A percentile compares a stretch with the other conserved stretches of the same genome.
Evolutionary conservation across 139 green algal species (phyloP).

Genomic region (Chlamydomonas incerta): DNA sequence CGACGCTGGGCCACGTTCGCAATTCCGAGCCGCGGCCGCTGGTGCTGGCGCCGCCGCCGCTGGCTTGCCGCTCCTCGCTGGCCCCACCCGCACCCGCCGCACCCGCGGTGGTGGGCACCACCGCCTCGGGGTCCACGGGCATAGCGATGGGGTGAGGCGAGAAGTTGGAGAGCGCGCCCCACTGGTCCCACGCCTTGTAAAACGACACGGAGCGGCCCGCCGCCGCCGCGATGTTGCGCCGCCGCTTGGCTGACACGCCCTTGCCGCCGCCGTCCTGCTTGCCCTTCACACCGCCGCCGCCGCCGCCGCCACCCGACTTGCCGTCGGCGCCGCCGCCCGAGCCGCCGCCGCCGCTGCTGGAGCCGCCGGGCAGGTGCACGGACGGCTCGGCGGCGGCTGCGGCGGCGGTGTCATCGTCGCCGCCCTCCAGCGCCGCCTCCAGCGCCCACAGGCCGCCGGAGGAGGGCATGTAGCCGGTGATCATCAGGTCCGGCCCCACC

Average conservation of each 20-base stretch:
- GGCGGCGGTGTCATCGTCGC: constrained; percentile 11
- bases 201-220: constrained; percentile 68
- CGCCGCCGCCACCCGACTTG: not conserved
- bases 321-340: not conserved
- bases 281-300: not conserved
- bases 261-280: not conserved
- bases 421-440: constrained; percentile 44
- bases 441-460: constrained; percentile 69
- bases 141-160: constrained; percentile 90
- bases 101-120: no score
- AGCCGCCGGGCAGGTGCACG: not conserved
- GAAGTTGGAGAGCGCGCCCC: constrained; percentile 96
- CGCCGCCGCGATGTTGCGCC: not conserved
- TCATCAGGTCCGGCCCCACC: constrained; percentile 89
- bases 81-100: not conserved
- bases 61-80: no score
- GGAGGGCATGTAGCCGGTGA: constrained; percentile 89
- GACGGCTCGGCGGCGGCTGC: not conserved
- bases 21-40: not conserved
- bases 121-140: constrained; percentile 41
- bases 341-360: not conserved
- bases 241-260: not conserved
- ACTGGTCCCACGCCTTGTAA: constrained; percentile 97
- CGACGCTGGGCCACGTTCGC: constrained; percentile 77
- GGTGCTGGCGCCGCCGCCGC: constrained; percentile 20